These are phyloP conservation scores for Apiotrichum veenhuisii DNA, from an alignment of 1,284 basidiomycete species.

Conservation along the genomic window DNA sequence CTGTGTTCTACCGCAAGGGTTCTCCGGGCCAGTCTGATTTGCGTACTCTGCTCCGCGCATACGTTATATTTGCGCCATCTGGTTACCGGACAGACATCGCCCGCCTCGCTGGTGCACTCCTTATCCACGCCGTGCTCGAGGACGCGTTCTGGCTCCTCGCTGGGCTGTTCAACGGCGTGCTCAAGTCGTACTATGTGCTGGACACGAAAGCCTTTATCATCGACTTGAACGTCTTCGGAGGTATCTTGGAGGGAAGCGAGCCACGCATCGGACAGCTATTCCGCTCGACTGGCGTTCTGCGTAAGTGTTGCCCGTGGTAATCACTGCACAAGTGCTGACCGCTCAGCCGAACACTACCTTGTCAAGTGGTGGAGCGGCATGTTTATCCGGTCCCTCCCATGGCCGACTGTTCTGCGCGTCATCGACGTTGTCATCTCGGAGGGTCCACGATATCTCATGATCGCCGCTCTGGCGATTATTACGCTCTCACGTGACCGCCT, in stretches of 20 bases:
- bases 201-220: slow-evolving; percentile 71
- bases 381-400: slow-evolving; percentile 73
- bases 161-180: slow-evolving; percentile 69
- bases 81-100: slow-evolving; percentile 65
- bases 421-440: slow-evolving; percentile 87
- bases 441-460: slow-evolving; percentile 74
- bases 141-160: slow-evolving; percentile 76
- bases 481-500: slow-evolving; percentile 40
- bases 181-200: slow-evolving; percentile 70
- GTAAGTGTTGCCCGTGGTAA: slow-evolving; percentile 40
- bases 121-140: slow-evolving; percentile 79
- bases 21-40: slow-evolving; percentile 42
- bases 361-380: slow-evolving; percentile 50
- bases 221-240: slow-evolving; percentile 72
- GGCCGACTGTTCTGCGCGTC: slow-evolving; percentile 68
- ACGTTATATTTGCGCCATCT: slow-evolving; percentile 56
- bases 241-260: slow-evolving; percentile 67
- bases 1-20: slow-evolving; percentile 31
- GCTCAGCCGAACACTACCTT: slow-evolving; percentile 36
- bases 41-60: slow-evolving; percentile 41
- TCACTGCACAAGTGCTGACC: no score
- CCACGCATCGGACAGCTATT: slow-evolving; percentile 62
- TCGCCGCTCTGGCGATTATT: slow-evolving; percentile 71
- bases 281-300: slow-evolving; percentile 47
- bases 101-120: slow-evolving; percentile 69